Evolutionary conservation across 1,139 yeast genomes (phyloP).

Genomic region (Ogataea hybrid): DNA sequence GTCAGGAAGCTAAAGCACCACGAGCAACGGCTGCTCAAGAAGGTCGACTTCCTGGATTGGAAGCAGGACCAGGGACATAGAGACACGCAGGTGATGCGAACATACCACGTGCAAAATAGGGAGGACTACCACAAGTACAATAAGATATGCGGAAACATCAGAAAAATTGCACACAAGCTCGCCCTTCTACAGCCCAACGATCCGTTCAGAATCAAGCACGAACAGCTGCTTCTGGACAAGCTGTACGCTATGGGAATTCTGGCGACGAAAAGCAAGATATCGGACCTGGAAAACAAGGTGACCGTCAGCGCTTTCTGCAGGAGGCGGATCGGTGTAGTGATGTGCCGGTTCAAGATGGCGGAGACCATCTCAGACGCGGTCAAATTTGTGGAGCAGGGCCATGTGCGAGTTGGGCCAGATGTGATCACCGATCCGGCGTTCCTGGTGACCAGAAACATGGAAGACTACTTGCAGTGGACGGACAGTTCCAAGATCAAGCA

Average conservation of each 20-base stretch:
- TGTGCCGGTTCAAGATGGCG: constrained; percentile 95
- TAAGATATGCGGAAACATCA: constrained; percentile 84
- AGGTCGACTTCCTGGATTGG: constrained; percentile 97
- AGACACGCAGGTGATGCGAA: constrained; percentile 92
- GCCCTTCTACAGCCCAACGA: constrained; percentile 84
- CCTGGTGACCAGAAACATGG: constrained; percentile 87
- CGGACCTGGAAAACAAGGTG: constrained; percentile 86
- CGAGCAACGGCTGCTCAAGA: constrained; percentile 90
- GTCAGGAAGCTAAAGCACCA: constrained; percentile 91
- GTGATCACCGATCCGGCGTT: constrained; percentile 95
- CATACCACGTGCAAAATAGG: constrained; percentile 89
- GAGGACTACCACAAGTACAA: constrained; percentile 96
- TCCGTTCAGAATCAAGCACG: constrained; percentile 83
- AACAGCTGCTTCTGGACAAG: constrained; percentile 81
- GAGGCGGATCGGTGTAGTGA: constrained; percentile 88
- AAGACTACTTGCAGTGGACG: constrained; percentile 97
- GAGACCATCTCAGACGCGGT: constrained; percentile 87
- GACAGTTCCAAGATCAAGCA: constrained; percentile 91
- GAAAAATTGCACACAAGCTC: constrained; percentile 81
- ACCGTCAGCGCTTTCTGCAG: constrained; percentile 92
- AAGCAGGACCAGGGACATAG: constrained; percentile 94
- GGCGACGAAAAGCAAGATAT: constrained; percentile 82
- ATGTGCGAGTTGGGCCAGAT: constrained; percentile 95
- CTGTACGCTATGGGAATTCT: constrained; percentile 85
- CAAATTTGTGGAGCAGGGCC: constrained; percentile 93